Base-by-base conservation (phyloP, 2,329 filamentous ascomycete species). In the Arthroderma uncinatum region DNA sequence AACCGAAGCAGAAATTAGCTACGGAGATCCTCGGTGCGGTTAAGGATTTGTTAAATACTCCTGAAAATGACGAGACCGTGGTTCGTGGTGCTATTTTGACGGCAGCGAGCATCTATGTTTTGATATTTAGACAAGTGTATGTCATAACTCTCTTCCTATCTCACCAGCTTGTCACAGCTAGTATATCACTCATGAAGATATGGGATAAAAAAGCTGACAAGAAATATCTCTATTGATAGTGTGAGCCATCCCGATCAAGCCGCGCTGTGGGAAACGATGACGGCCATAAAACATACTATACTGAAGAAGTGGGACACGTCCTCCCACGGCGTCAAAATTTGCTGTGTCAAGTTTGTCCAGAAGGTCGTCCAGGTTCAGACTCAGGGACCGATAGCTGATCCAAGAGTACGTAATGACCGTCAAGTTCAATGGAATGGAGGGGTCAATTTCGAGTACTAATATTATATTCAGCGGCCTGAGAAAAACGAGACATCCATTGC, bases 331-430 rank as follows among this genome's bases (percentile, higher is more conserved):
- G 82, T 97, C 61, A 85, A 85, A 65, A 85, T 97, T 70, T 95
- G 90, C 77, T 97, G 93, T 75, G 86, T 97, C 79, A 98, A 98
- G 73, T 98, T 98, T 71, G 86, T 89, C 37, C 92, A 98, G 74
- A 84, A 89, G 62, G 89, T 97, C 47, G 87, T 98, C 47, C 81
- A 96, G 63, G 88, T 90, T 16, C 92, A 98, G 72, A 96, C 89
- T 9, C 84, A 85, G n/a, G 89, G 89, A 50, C 75, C 85, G 58
- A 87, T 88, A 63, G 78, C 83, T 57, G 92, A 97, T 68, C 86
- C 87, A 64, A 84, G 89, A 76, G 89, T 95, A 81, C 71, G 82
- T 76, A 28, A 57, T 7, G n/a, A 3, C 50, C 9, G 28, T 57
- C 9, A 47, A 21, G 1, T 21, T 19, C 19, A 23, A 19, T n/a